Conservation (phyloP, 441 rosid species). For the Corymbia calophylla region DNA sequence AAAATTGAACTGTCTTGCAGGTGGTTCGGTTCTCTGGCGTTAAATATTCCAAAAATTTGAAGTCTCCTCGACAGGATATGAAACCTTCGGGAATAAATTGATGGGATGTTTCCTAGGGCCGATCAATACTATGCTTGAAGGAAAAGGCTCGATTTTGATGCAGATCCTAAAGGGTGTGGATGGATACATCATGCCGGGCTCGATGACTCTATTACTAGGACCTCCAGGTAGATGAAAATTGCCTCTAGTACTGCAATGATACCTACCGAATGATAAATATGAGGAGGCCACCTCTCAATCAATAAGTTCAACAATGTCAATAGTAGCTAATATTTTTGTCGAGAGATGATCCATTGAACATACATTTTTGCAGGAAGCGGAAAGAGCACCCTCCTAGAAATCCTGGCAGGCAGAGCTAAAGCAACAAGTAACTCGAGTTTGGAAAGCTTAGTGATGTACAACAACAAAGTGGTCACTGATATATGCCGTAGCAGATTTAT, state of each 20-base stretch:
- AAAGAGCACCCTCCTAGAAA: neutral
- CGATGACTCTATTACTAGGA: slow-evolving; percentile 19
- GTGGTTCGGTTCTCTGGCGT: slow-evolving; percentile 18
- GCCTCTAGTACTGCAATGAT: neutral
- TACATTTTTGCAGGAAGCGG: neutral
- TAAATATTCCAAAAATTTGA: slow-evolving; percentile 1
- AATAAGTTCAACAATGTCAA: neutral
- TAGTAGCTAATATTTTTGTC: neutral
- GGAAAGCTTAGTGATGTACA: slow-evolving; percentile 16
- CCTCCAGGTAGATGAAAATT: slow-evolving; percentile 15
- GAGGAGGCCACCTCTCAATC: neutral
- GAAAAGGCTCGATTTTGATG: slow-evolving; percentile 8
- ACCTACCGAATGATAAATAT: neutral
- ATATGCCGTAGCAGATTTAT: slow-evolving; percentile 16
- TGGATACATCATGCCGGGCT: slow-evolving; percentile 26
- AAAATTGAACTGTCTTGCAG: slow-evolving; percentile 2
- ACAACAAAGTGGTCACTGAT: slow-evolving; percentile 14
- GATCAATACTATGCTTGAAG: neutral
- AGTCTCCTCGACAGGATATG: slow-evolving; percentile 3
- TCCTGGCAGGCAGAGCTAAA: neutral
- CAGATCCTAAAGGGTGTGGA: slow-evolving; percentile 16
- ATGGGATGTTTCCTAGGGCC: slow-evolving; percentile 12
- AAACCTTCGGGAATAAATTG: slow-evolving; percentile 24
- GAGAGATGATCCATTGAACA: neutral
- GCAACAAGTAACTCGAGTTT: neutral